These are phyloP conservation scores for Chlamydomonas sphaeroides DNA, from an alignment of 139 green algal species.

Conservation along the genomic window DNA sequence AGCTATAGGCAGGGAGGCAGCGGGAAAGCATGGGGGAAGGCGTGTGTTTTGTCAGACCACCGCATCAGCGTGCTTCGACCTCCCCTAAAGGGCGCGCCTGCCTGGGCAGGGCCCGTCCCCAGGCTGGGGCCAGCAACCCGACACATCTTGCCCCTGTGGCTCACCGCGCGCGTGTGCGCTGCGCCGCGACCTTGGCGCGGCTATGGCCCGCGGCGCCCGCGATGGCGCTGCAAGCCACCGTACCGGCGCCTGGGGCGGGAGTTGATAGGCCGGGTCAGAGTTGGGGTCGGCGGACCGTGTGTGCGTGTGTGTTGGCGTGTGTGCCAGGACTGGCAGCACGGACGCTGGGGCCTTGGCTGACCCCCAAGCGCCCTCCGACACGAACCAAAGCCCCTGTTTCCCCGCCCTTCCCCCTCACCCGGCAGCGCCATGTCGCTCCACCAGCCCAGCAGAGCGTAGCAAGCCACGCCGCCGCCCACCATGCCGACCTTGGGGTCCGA, in stretches of 20 bases:
- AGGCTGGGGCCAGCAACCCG: too few relatives aligned
- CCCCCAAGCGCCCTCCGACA: not conserved
- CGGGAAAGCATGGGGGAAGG: not conserved
- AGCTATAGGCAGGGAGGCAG: not conserved
- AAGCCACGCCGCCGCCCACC: constrained; percentile 20
- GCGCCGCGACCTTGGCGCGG: constrained; percentile 11
- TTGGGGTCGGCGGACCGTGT: too few relatives aligned
- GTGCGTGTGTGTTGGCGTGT: too few relatives aligned
- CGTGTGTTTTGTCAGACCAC: too few relatives aligned
- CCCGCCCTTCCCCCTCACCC: not conserved
- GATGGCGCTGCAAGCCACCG: constrained; percentile 20
- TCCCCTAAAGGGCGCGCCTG: too few relatives aligned
- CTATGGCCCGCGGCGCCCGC: constrained; percentile 21
- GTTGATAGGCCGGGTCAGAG: too few relatives aligned
- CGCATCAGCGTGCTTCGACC: too few relatives aligned
- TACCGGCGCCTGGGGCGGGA: not conserved
- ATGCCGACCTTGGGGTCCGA: constrained; percentile 13
- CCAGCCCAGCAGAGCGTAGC: constrained; percentile 30
- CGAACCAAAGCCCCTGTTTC: not conserved
- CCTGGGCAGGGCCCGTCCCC: too few relatives aligned
- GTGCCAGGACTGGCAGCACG: too few relatives aligned
- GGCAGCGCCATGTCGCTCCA: constrained; percentile 24
- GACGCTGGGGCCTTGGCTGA: not conserved
- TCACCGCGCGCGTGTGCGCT: constrained; percentile 14
- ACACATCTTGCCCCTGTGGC: too few relatives aligned